A percentile compares a stretch with the other conserved stretches of the same genome.
These are phyloP conservation scores for Populus ilicifolia DNA, from an alignment of 345 rosid species.

Conservation along the genomic window DNA sequence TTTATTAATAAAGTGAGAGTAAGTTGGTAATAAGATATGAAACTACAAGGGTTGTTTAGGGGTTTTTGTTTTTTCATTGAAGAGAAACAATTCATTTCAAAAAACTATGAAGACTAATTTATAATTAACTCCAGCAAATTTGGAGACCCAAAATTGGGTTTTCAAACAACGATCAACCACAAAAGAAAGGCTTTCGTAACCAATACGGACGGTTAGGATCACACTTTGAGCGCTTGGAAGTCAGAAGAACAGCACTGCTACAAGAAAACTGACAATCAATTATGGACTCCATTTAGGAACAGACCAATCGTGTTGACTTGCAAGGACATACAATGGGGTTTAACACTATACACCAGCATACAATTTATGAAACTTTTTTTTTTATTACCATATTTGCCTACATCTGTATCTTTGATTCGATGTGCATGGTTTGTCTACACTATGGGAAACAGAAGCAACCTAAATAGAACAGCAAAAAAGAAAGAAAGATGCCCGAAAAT, in stretches of 20 bases:
- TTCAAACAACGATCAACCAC: not conserved
- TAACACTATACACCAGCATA: not conserved
- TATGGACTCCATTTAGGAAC: not conserved
- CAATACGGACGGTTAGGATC: not conserved
- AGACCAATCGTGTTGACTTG: not conserved
- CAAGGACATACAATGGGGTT: not conserved
- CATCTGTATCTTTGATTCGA: not conserved
- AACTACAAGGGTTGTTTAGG: no score
- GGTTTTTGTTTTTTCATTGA: no score
- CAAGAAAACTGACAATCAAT: not conserved
- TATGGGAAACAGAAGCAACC: not conserved
- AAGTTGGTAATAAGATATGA: no score
- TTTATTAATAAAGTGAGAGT: no score
- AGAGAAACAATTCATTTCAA: no score
- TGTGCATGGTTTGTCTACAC: not conserved
- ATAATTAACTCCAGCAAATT: not conserved
- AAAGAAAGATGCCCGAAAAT: not conserved
- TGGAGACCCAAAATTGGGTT: not conserved
- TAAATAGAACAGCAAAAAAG: not conserved
- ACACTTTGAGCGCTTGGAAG: not conserved
- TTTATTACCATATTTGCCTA: not conserved
- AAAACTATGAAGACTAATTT: no score
- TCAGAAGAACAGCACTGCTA: not conserved
- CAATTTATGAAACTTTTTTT: fast-evolving
- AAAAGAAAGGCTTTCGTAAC: not conserved